Conservation (phyloP, 805 yeast species). For the Teunomyces atbi region DNA sequence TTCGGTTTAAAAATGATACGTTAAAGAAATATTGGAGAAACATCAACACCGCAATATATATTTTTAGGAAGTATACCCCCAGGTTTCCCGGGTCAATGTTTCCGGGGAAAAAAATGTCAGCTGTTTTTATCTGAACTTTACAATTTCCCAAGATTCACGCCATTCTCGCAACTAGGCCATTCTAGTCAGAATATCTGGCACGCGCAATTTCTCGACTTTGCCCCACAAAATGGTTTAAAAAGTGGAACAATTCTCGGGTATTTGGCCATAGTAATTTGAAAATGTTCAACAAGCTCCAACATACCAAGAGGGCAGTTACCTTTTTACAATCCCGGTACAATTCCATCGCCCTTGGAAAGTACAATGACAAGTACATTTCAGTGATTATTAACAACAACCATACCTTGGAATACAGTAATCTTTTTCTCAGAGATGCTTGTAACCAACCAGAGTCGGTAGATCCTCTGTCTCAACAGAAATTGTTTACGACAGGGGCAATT, state of each 20-base stretch:
- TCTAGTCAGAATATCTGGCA: neutral
- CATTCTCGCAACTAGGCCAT: neutral
- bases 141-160: neutral
- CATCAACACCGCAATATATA: neutral
- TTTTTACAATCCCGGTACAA: conserved; percentile 2
- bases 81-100: neutral
- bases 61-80: neutral
- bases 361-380: conserved; percentile 23
- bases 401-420: conserved; percentile 42
- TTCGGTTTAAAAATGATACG: neutral
- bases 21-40: neutral
- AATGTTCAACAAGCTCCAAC: neutral
- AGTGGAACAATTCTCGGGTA: neutral
- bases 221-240: conserved; percentile 4
- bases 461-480: conserved; percentile 54
- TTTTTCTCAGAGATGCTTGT: conserved; percentile 69
- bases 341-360: conserved; percentile 13
- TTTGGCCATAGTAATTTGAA: neutral
- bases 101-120: neutral
- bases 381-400: conserved; percentile 18
- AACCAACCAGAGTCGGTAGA: conserved; percentile 49
- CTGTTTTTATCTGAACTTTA: neutral
- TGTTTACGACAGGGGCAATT: conserved; percentile 58
- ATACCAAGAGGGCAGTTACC: neutral
- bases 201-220: neutral